Percentiles rank a stretch among this genome's conserved stretches.
Evolutionary conservation across 345 rosid species (phyloP).

Genomic region (Hypericum androsaemum): DNA sequence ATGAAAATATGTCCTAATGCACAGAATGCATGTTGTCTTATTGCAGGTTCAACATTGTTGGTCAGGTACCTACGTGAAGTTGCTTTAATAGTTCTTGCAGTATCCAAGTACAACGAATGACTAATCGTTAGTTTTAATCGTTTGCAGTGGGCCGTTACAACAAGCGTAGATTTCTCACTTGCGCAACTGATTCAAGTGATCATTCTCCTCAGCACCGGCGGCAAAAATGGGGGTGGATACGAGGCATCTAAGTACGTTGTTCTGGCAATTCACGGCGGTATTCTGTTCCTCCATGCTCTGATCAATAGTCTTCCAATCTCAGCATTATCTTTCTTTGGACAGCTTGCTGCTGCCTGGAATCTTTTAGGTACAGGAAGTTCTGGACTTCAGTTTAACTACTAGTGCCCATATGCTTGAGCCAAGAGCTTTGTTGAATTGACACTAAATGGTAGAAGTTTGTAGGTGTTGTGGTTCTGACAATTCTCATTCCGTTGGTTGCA

Average conservation of each 20-base stretch:
- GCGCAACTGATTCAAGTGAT: constrained; percentile 65
- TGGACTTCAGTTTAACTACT: neutral
- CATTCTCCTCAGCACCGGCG: constrained; percentile 85
- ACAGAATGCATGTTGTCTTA: constrained; percentile 3
- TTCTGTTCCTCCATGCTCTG: constrained; percentile 61
- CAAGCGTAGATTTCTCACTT: constrained; percentile 59
- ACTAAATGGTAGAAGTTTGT: constrained; percentile 12
- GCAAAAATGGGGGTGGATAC: constrained; percentile 88
- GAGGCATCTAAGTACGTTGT: constrained; percentile 74
- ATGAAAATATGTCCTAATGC: constrained; percentile 16
- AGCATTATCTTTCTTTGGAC: constrained; percentile 70
- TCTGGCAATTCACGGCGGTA: constrained; percentile 65
- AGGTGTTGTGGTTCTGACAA: constrained; percentile 75
- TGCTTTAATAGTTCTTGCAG: constrained; percentile 2
- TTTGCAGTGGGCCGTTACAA: constrained; percentile 88
- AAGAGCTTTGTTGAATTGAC: neutral
- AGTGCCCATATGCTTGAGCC: neutral
- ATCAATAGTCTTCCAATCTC: constrained; percentile 84
- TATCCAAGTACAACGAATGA: neutral
- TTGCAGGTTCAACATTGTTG: constrained; percentile 96
- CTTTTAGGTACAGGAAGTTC: constrained; percentile 44
- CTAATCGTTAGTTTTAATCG: neutral
- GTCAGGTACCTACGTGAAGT: constrained; percentile 44
- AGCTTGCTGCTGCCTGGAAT: constrained; percentile 90
- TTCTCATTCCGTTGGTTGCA: constrained; percentile 68